Base-by-base conservation (phyloP, 768 basidiomycete genomes). In the Mycena indigotica region DNA sequence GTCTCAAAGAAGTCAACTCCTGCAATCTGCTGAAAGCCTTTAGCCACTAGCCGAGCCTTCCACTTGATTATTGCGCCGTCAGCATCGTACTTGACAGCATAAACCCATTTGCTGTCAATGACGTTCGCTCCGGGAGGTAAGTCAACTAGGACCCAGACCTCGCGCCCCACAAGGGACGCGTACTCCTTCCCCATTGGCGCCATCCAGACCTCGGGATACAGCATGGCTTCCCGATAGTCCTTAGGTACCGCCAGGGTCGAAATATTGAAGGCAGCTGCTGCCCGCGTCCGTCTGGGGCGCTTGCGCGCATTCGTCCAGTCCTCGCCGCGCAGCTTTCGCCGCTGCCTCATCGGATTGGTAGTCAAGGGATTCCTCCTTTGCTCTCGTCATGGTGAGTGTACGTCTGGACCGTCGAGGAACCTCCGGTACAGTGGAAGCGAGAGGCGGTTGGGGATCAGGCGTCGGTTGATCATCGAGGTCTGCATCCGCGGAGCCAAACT, bases 1-100 rank as follows among this genome's bases (percentile, higher is more conserved):
- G 23, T 23, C 12, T 48, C 45, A 23, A 48, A 48, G 51, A 58
- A 72, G 50, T 71, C 70, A 15, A 71, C 29, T 12, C 74, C 72
- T 12, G 62, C 61, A 5, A 62, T 51, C 53, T 75, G 74, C 0
- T 60, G 49, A 61, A 65, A 74, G 64, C 55, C n/a, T 62, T n/a
- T n/a, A n/a, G n/a, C n/a, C 59, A n/a, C n/a, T n/a, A n/a, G n/a
- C n/a, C n/a, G n/a, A n/a, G n/a, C n/a, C n/a, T n/a, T n/a, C n/a
- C n/a, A n/a, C n/a, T n/a, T n/a, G n/a, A n/a, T n/a, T n/a, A n/a
- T n/a, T n/a, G n/a, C n/a, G n/a, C n/a, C n/a, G n/a, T n/a, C n/a
- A n/a, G n/a, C n/a, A n/a, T n/a, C n/a, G n/a, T n/a, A n/a, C n/a
- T n/a, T n/a, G n/a, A n/a, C n/a, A n/a, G n/a, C n/a, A n/a, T n/a